Conservation (phyloP, 805 yeast species). For the Scheffersomyces lignosus region DNA sequence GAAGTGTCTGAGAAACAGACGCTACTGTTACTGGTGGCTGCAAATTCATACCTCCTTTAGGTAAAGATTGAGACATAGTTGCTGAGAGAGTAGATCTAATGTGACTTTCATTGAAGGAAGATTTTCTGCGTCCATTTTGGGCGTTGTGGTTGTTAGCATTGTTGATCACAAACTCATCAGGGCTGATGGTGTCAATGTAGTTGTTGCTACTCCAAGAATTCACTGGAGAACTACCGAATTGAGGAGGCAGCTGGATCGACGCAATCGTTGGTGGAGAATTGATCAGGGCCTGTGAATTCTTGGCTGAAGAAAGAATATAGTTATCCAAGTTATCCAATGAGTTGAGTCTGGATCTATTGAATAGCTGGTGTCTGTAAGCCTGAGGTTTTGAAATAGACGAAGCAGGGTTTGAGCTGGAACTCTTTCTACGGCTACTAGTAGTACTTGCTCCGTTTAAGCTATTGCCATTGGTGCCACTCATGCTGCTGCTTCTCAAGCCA, state of each 20-base stretch:
- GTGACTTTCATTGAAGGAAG: slow-evolving; percentile 44
- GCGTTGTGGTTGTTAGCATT: slow-evolving; percentile 1
- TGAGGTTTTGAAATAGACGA: slow-evolving; percentile 16
- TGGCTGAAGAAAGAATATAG: slow-evolving; percentile 41
- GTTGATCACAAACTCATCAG: slow-evolving; percentile 7
- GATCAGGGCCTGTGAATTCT: slow-evolving; percentile 33
- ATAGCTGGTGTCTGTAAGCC: slow-evolving; percentile 29
- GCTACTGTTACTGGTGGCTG: slow-evolving; percentile 3
- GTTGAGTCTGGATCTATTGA: slow-evolving; percentile 41
- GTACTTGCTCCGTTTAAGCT: slow-evolving; percentile 6
- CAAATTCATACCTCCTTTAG: slow-evolving; percentile 5
- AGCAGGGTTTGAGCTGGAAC: slow-evolving; percentile 24
- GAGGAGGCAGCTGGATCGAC: slow-evolving; percentile 7
- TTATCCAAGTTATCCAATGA: slow-evolving; percentile 44
- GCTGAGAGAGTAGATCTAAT: slow-evolving; percentile 43
- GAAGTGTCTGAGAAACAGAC: background rate
- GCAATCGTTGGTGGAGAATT: slow-evolving; percentile 34
- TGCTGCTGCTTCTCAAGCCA: too few species aligned
- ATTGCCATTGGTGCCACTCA: too few species aligned
- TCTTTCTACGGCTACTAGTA: slow-evolving; percentile 23
- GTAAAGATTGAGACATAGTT: slow-evolving; percentile 16
- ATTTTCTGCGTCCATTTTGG: slow-evolving; percentile 28
- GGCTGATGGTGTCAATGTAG: slow-evolving; percentile 14
- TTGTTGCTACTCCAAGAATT: slow-evolving; percentile 21
- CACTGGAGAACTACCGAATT: slow-evolving; percentile 23